Conservation (phyloP, 2,329 filamentous ascomycete genomes). For the Ophiocordyceps sinensis region DNA sequence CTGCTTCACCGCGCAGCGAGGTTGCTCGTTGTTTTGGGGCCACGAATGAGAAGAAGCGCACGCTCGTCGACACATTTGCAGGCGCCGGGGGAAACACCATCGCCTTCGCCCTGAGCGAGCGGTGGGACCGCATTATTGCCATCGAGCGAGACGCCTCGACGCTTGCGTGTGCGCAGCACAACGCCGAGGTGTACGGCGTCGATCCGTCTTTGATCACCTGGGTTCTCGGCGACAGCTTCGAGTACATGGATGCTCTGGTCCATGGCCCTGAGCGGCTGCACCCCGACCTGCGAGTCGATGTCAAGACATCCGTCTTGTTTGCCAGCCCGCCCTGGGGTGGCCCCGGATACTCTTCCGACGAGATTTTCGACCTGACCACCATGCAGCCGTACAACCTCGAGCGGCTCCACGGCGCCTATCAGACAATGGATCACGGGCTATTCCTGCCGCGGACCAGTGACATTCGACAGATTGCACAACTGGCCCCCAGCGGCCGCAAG, state of each 20-base stretch:
- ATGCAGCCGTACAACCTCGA: conserved; percentile 79
- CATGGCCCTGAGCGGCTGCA: conserved; percentile 21
- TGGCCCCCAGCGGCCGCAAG: conserved; percentile 36
- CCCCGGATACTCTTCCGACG: conserved; percentile 37
- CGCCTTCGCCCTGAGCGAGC: conserved; percentile 70
- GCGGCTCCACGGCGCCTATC: conserved; percentile 48
- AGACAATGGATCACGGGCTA: conserved; percentile 47
- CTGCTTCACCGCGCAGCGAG: background rate
- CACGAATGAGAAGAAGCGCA: conserved; percentile 38
- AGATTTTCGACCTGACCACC: conserved; percentile 66
- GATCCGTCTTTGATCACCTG: conserved; percentile 59
- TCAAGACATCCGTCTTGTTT: conserved; percentile 32
- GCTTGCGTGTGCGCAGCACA: conserved; percentile 82
- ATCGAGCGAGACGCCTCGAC: conserved; percentile 74
- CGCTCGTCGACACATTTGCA: conserved; percentile 77
- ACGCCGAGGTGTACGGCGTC: conserved; percentile 75
- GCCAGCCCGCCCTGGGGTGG: conserved; percentile 48
- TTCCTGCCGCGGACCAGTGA: conserved; percentile 81
- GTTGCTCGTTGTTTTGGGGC: conserved; percentile 51
- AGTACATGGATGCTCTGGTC: conserved; percentile 40
- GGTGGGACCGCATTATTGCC: conserved; percentile 74
- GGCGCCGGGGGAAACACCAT: conserved; percentile 91
- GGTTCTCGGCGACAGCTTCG: conserved; percentile 78
- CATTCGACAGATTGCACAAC: conserved; percentile 57
- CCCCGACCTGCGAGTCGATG: conserved; percentile 24